These are phyloP conservation scores for Alisma plantagoaquatica DNA, from an alignment of 106 monocot genomes.

Conservation along the genomic window DNA sequence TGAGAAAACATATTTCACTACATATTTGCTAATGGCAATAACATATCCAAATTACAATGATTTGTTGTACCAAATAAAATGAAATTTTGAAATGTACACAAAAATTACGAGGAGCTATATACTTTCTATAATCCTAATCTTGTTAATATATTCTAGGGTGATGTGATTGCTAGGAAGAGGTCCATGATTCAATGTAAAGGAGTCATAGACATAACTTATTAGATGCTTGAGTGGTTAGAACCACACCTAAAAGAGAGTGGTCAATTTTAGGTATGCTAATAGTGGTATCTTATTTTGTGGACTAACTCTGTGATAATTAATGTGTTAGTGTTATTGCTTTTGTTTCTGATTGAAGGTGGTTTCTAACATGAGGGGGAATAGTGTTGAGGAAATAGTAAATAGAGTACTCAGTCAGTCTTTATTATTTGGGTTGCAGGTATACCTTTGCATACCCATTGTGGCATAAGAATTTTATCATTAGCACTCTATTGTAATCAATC, in stretches of 20 bases:
- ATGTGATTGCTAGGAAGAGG: conserved; percentile 78
- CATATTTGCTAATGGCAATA: no score
- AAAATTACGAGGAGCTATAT: no score
- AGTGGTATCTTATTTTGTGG: no score
- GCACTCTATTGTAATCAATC: not conserved
- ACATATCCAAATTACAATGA: no score
- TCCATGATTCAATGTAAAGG: conserved; percentile 66
- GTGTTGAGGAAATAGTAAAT: conserved; percentile 79
- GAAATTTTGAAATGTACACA: no score
- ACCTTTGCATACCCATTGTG: no score
- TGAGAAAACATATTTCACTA: no score
- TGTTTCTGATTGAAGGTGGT: conserved; percentile 41
- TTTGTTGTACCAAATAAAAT: no score
- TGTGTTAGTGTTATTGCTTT: no score
- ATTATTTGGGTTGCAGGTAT: conserved; percentile 86
- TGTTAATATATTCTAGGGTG: conserved; percentile 40
- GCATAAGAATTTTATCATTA: no score
- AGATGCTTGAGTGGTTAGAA: conserved; percentile 94
- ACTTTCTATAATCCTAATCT: not conserved
- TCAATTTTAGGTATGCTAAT: conserved; percentile 52
- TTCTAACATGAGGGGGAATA: conserved; percentile 91
- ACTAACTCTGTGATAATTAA: no score
- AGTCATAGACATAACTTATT: conserved; percentile 80
- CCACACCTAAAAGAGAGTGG: conserved; percentile 78
- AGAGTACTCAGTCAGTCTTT: conserved; percentile 78